These are phyloP conservation scores for Thielaviopsis euricoi DNA, from an alignment of 2,329 filamentous ascomycete species.

Conservation along the genomic window DNA sequence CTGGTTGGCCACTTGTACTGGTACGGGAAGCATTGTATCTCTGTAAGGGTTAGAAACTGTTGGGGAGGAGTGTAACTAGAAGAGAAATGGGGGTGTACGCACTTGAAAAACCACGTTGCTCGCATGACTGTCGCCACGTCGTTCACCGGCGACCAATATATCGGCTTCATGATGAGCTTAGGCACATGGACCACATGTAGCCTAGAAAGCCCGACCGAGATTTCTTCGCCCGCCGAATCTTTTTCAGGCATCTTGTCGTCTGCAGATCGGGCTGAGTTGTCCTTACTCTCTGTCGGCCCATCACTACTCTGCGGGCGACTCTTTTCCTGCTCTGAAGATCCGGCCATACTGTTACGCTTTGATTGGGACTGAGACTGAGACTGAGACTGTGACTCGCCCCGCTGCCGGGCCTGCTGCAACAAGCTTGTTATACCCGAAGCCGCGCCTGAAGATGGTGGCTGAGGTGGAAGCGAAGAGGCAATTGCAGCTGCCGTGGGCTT, in stretches of 20 bases:
- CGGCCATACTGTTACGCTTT: neutral
- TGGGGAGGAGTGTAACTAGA: too few relatives aligned
- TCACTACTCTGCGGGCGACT: neutral
- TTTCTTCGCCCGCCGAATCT: conserved; percentile 24
- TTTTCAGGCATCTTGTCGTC: neutral
- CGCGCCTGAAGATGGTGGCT: neutral
- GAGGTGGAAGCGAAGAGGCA: conserved; percentile 1
- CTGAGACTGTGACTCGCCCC: neutral
- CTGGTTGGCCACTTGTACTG: conserved; percentile 73
- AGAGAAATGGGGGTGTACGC: conserved; percentile 11
- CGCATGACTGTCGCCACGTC: conserved; percentile 70
- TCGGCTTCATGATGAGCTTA: conserved; percentile 75
- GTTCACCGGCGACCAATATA: conserved; percentile 92
- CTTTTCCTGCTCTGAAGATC: neutral
- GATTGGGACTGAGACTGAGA: neutral
- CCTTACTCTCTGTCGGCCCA: neutral
- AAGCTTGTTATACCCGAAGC: conserved; percentile 7
- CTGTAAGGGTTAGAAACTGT: conserved; percentile 16
- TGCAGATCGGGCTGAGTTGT: neutral
- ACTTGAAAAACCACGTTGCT: conserved; percentile 92
- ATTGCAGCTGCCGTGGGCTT: neutral
- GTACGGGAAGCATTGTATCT: conserved; percentile 82
- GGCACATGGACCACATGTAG: conserved; percentile 79
- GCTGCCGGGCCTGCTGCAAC: conserved; percentile 4
- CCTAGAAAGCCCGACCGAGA: conserved; percentile 79